Conservation (phyloP, 2,329 filamentous ascomycete genomes). For the Cytospora piceae region DNA sequence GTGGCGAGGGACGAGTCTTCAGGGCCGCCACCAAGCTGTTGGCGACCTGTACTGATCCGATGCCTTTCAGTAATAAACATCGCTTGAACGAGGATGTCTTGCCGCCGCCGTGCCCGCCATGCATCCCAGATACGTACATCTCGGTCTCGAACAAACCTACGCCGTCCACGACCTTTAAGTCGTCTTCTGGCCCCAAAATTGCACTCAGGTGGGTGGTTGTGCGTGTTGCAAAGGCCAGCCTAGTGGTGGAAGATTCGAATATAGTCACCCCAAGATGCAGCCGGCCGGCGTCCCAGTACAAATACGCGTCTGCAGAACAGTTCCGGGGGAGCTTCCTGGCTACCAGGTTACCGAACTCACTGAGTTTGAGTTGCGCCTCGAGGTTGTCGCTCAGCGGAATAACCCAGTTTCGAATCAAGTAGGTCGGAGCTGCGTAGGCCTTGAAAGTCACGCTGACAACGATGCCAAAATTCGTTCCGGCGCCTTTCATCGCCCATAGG, state of each 20-base stretch:
- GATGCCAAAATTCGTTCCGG: slow-evolving; percentile 63
- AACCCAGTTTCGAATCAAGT: slow-evolving; percentile 46
- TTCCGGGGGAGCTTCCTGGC: slow-evolving; percentile 46
- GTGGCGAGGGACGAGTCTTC: slow-evolving; percentile 50
- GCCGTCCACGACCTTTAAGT: slow-evolving; percentile 46
- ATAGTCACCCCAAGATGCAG: slow-evolving; percentile 57
- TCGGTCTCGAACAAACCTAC: slow-evolving; percentile 60
- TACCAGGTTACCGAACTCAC: slow-evolving; percentile 42
- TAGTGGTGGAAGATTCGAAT: slow-evolving; percentile 45
- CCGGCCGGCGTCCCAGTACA: slow-evolving; percentile 52
- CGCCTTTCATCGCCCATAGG: slow-evolving; percentile 62
- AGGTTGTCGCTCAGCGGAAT: slow-evolving; percentile 38
- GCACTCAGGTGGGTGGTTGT: slow-evolving; percentile 24
- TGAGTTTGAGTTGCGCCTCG: slow-evolving; percentile 43
- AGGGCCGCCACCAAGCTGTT: slow-evolving; percentile 50
- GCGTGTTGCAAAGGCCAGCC: slow-evolving; percentile 23
- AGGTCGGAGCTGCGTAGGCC: slow-evolving; percentile 47
- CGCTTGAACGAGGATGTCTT: slow-evolving; percentile 69
- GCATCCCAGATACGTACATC: slow-evolving; percentile 64
- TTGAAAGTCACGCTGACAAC: slow-evolving; percentile 58
- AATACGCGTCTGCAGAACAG: slow-evolving; percentile 58
- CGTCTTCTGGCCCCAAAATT: slow-evolving; percentile 42
- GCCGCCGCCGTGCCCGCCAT: slow-evolving; percentile 59
- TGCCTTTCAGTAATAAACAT: slow-evolving; percentile 61
- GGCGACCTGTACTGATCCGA: slow-evolving; percentile 43